phyloP scores from a whole-genome alignment of 1,139 yeast genomes.

The Sugiyamaella pinicola region DNA sequence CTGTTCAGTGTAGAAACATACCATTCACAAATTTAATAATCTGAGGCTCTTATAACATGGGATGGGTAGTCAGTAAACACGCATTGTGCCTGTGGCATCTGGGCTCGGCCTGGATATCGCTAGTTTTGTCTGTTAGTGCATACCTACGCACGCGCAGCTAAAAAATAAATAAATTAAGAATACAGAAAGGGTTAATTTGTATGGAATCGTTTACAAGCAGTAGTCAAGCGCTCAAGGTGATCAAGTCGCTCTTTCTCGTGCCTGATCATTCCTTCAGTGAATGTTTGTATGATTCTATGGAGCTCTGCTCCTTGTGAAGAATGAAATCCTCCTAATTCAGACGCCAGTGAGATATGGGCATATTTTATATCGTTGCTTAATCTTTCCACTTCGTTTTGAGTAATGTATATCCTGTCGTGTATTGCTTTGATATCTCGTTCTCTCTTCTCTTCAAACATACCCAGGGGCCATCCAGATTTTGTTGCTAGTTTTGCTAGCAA shows the following conservation, averaged over 20 bases:
- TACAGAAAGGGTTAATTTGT: constrained; percentile 5
- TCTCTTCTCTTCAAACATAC: constrained; percentile 43
- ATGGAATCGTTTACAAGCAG: constrained; percentile 18
- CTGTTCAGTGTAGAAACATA: constrained; percentile 20
- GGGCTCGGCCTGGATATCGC: constrained; percentile 1
- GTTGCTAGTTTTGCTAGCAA: constrained; percentile 35
- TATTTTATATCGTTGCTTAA: constrained; percentile 40
- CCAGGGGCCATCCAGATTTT: constrained; percentile 41
- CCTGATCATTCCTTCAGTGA: constrained; percentile 36
- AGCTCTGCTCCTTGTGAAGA: constrained; percentile 41
- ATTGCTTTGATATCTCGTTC: constrained; percentile 39
- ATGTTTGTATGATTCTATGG: constrained; percentile 37
- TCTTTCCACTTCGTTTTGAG: constrained; percentile 37
- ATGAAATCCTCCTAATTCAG: constrained; percentile 45
- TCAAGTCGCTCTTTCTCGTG: constrained; percentile 46
- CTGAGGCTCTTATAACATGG: constrained; percentile 27
- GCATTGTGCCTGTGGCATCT: neutral
- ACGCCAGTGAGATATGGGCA: constrained; percentile 43
- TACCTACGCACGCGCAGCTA: too few relatives aligned
- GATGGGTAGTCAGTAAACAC: neutral
- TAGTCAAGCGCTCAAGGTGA: constrained; percentile 31
- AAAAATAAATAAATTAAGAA: too few relatives aligned
- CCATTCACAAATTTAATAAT: constrained; percentile 27
- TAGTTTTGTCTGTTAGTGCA: neutral
- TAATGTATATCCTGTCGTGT: constrained; percentile 37